A percentile compares a stretch with the other conserved stretches of the same genome.
phyloP scores from a whole-genome alignment of 805 yeast species.

The Saturnispora gosingensis region DNA sequence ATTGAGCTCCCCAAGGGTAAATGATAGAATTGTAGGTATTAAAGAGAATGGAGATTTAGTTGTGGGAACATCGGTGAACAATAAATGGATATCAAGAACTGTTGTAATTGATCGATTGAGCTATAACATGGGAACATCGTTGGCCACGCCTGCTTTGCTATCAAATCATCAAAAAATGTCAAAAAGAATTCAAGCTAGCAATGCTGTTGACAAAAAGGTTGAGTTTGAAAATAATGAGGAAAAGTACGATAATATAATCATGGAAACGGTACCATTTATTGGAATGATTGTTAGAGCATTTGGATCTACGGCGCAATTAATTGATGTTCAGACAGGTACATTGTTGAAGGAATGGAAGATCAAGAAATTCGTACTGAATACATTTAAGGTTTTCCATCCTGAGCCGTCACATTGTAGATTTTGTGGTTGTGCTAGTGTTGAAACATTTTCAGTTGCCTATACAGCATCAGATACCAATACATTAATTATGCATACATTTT shows the following conservation, averaged over 20 bases:
- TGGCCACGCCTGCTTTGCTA: conserved; percentile 32
- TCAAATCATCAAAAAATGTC: conserved; percentile 15
- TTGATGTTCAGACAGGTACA: conserved; percentile 74
- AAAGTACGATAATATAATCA: conserved; percentile 19
- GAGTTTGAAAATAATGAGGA: conserved; percentile 11
- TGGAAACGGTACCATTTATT: conserved; percentile 56
- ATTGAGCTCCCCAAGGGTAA: conserved; percentile 62
- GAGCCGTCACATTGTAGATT: conserved; percentile 84
- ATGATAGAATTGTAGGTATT: conserved; percentile 57
- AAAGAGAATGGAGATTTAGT: conserved; percentile 41
- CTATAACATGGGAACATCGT: conserved; percentile 35
- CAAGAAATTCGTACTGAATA: conserved; percentile 49
- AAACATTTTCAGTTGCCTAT: conserved; percentile 64
- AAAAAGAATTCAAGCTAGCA: conserved; percentile 7
- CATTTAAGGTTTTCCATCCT: conserved; percentile 66
- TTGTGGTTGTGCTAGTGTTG: conserved; percentile 81
- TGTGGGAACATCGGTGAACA: conserved; percentile 56
- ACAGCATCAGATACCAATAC: conserved; percentile 48
- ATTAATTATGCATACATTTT: conserved; percentile 63
- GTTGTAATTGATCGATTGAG: conserved; percentile 38
- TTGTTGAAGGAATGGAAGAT: conserved; percentile 52
- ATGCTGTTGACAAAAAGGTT: neutral
- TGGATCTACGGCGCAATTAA: conserved; percentile 48
- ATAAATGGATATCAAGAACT: conserved; percentile 53
- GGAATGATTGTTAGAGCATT: conserved; percentile 63